Evolutionary conservation across 108 stramenopile species (phyloP), one percentile per base, ranked within the genome.

Genomic region (Fistulifera pelliculosa): DNA sequence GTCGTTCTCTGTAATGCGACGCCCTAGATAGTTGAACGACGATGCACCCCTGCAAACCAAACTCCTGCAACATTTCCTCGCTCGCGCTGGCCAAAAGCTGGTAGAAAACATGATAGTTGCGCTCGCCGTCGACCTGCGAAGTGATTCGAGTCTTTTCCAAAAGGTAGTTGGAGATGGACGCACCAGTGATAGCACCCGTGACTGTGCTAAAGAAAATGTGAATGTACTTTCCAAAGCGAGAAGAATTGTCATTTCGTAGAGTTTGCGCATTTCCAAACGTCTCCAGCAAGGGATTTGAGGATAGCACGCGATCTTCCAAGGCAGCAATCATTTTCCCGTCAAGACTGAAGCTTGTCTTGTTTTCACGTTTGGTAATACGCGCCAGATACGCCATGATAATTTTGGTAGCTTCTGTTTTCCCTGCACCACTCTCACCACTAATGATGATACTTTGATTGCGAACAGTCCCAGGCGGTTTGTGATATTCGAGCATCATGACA

Each of bases 41-140:
- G 66, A 58, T 27, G 77, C 53, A 11, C 85, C 84, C 26, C 48
- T 64, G 54, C 43, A 91, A 61, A 0, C 75, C 73, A 11, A 93
- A 64, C 42, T 81, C 71, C 27, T 70, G 40, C 10, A 80, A 65
- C 6, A 69, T 49, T 23, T 72, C 73, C 18, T 74, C 66, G 13
- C 66, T 43, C 11, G 68, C 83, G 2, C 87, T 79, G 0, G 84
- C 70, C 40, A 95, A 69, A 10, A 96, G 62, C 73, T 98, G 96
- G 62, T 99, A 99, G 65, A 99, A 99, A 25, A 98, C 85, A 72
- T 99, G 98, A 74, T 95, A 99, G 62, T 97, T 97, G 24, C 96
- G 66, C 66, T 99, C 98, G 2, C 96, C 96, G 35, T 86, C 85
- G 21, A 75, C 76, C 60, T 94, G 96, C 23, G 69, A 64, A 17